These are phyloP conservation scores for Euryodendron excelsum DNA, from an alignment of 148 eudicot species.

Conservation along the genomic window DNA sequence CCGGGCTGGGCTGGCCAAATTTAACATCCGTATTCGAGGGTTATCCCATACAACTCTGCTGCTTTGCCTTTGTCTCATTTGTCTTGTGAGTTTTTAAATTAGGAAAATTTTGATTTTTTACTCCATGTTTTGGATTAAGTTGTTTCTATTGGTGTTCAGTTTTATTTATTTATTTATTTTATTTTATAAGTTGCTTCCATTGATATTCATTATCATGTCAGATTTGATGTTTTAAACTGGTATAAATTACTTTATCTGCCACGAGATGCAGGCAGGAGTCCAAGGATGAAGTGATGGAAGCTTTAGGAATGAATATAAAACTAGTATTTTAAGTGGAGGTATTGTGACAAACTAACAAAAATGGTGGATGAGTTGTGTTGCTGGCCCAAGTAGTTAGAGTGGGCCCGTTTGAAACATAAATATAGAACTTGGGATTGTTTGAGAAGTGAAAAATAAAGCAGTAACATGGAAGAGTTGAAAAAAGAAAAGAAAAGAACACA, in stretches of 20 bases:
- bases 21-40: too few species aligned
- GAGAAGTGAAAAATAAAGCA: background rate
- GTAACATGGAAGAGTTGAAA: background rate
- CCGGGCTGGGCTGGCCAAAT: too few species aligned
- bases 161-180: too few species aligned
- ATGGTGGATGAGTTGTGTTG: too few species aligned
- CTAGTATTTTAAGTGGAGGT: background rate
- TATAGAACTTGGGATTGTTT: background rate
- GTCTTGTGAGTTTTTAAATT: background rate
- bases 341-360: constrained; percentile 1
- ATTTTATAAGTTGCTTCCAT: background rate
- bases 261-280: background rate
- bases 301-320: background rate
- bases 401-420: background rate
- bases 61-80: background rate
- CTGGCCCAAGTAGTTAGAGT: background rate
- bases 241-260: background rate
- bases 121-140: constrained; percentile 3
- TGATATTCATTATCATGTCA: background rate
- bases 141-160: too few species aligned
- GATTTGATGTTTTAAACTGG: background rate
- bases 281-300: background rate
- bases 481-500: too few species aligned
- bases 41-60: too few species aligned
- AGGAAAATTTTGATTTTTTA: background rate